These are phyloP conservation scores for Hypoxylon lienhwacheense DNA, from an alignment of 495 filamentous ascomycete species.

Conservation along the genomic window DNA sequence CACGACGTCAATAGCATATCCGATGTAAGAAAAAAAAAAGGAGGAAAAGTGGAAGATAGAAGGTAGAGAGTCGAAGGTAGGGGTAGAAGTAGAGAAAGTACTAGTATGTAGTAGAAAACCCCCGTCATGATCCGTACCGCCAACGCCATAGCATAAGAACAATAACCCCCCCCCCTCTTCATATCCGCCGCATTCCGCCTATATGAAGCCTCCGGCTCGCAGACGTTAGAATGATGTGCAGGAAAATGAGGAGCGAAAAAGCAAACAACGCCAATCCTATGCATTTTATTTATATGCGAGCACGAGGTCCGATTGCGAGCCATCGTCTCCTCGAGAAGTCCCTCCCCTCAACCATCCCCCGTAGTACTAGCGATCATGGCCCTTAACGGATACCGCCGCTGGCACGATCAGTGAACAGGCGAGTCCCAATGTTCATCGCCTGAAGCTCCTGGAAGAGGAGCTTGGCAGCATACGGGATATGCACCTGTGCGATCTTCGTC, in stretches of 20 bases:
- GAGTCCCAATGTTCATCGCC: conserved; percentile 95
- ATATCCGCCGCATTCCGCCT: too few relatives aligned
- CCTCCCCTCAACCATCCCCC: neutral
- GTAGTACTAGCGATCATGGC: neutral
- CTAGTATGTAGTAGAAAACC: too few relatives aligned
- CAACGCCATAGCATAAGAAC: too few relatives aligned
- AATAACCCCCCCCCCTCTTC: too few relatives aligned
- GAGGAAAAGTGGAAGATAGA: too few relatives aligned
- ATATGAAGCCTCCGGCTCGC: neutral
- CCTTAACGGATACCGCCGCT: conserved; percentile 66
- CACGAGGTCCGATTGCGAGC: neutral
- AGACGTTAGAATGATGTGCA: neutral
- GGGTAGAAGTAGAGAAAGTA: too few relatives aligned
- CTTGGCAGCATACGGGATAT: conserved; percentile 98
- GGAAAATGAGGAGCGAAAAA: neutral
- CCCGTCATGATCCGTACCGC: too few relatives aligned
- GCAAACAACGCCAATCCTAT: conserved; percentile 34
- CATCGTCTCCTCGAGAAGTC: neutral
- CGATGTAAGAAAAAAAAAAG: too few relatives aligned
- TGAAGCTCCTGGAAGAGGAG: conserved; percentile 97
- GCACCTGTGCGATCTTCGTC: conserved; percentile 93
- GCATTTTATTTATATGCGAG: conserved; percentile 21
- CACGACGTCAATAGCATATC: too few relatives aligned
- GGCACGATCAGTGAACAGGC: conserved; percentile 89
- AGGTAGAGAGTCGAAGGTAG: too few relatives aligned